Percentiles rank a stretch among this genome's conserved stretches.
phyloP scores from a whole-genome alignment of 2,329 filamentous ascomycete genomes.

The Onygenales sp. region DNA sequence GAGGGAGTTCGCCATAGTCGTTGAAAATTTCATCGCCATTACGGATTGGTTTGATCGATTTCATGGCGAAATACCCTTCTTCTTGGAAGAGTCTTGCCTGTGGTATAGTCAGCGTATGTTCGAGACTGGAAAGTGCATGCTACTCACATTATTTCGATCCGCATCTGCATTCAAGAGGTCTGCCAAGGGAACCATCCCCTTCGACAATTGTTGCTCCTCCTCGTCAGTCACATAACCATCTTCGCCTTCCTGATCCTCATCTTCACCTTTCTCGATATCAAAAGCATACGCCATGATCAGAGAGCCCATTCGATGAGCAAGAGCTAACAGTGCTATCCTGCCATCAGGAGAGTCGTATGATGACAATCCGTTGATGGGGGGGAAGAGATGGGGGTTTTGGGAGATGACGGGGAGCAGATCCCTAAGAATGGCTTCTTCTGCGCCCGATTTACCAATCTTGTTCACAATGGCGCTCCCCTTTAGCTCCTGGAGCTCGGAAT shows the following conservation, averaged over 20 bases:
- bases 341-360: conserved; percentile 31
- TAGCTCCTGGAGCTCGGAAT: conserved; percentile 59
- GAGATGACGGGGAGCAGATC: conserved; percentile 45
- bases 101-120: neutral
- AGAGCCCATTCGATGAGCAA: conserved; percentile 74
- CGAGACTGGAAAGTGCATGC: neutral
- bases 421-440: conserved; percentile 59
- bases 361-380: conserved; percentile 27
- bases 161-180: conserved; percentile 86
- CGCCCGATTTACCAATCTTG: conserved; percentile 66
- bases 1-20: conserved; percentile 78
- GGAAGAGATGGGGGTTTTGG: conserved; percentile 34
- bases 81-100: conserved; percentile 54
- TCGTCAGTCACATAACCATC: conserved; percentile 49
- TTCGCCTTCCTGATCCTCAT: conserved; percentile 48
- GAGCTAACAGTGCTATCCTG: conserved; percentile 39
- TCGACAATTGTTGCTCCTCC: conserved; percentile 51
- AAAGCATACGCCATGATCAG: conserved; percentile 92
- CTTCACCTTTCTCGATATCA: conserved; percentile 56
- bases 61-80: conserved; percentile 56
- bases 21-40: conserved; percentile 73
- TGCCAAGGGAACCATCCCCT: conserved; percentile 86
- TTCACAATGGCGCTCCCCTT: conserved; percentile 66
- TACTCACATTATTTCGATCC: conserved; percentile 63
- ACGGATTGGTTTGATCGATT: conserved; percentile 57